Base-by-base conservation (phyloP, 495 filamentous ascomycete species). In the Aspergillus heteromorphus region DNA sequence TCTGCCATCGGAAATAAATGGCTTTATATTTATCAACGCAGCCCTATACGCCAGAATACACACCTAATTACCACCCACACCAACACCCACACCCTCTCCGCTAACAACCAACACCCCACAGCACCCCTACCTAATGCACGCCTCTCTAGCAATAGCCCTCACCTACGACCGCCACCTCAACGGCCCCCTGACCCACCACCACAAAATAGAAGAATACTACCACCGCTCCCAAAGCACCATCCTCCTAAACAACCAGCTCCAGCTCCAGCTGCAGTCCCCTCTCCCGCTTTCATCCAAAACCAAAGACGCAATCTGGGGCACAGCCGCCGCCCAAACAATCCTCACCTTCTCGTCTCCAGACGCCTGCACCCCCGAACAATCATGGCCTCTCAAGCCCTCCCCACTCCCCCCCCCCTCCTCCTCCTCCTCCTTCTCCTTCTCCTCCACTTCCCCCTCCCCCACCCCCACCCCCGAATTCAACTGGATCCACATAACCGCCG, bases 91-190 rank as follows among this genome's bases (percentile, higher is more conserved):
- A n/a, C n/a, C n/a, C n/a, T n/a, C n/a, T n/a, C n/a, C n/a, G n/a
- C n/a, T n/a, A n/a, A n/a, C n/a, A n/a, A n/a, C 19, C 30, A 18
- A 13, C 43, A 10, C 13, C 52, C 7, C 23, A 27, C 34, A 78
- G 74, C 56, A 76, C 53, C 75, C 76, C 13, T 73, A 58, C 47
- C 55, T 79, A 51, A 78, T 79, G 75, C 76, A 79, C 54, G 71
- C 70, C 43, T 67, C 69, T 49, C 62, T 78, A 42, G 71, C 70
- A 1, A 64, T 77, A 51, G 67, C 74, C 25, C 50, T 70, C 36
- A 62, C 70, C 34, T 72, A 79, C 53, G 74, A 79, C 59, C 73
- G 73, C 52, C 56, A 75, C 59, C 62, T 73, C 9, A 74, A 68
- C 56, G 27, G 38, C 29, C 48, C 64, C 1, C 11, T 48, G 21